Base-by-base conservation (phyloP, 345 rosid genomes). In the Cardamine occulta region DNA sequence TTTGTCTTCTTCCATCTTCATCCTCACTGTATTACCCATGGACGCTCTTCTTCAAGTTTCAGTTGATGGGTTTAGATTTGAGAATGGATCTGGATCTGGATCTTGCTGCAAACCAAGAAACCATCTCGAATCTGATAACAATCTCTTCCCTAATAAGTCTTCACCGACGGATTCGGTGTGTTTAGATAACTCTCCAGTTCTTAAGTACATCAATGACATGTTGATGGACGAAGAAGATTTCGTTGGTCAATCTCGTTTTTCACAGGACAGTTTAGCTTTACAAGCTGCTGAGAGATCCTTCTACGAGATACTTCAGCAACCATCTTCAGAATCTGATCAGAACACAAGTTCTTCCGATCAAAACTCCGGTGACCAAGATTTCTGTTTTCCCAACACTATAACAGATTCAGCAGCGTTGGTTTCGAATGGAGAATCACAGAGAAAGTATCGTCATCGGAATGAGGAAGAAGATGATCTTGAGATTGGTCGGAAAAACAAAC, bases 261-360 rank as follows among this genome's bases (percentile, higher is more conserved):
- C 0, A 0, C 21, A 47, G 24, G 85, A 84, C 35, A 64, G 82
- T 15, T 63, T 86, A 37, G 91, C 89, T 68, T 80, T 90, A 68
- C 88, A 81, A 76, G 87, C 88, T 44, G 86, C 94, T 0, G 97
- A 91, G 84, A 88, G 79, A 68, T 87, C 89, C 2, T 81, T 90
- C 63, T 86, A 80, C 73, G 86, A 87, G 61, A 80, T 80, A 12
- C 78, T 90, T 48, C 71, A 86, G 68, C 45, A 70, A 3, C 87
- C 82, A 32, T 85, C 89, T 17, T 45, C 84, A 1, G 94, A 88
- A 63, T 93, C 95, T 70, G 85, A 86, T 56, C 78, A 74, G 4
- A 74, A 13, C 52, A 7, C 68, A 3, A 49, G 18, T 8, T 68
- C 68, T 19, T 61, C 63, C 35, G 64, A 44, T 40, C 77, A 63